Conservation (phyloP, 2,329 filamentous ascomycete genomes). For the Epicoccum nigrum region DNA sequence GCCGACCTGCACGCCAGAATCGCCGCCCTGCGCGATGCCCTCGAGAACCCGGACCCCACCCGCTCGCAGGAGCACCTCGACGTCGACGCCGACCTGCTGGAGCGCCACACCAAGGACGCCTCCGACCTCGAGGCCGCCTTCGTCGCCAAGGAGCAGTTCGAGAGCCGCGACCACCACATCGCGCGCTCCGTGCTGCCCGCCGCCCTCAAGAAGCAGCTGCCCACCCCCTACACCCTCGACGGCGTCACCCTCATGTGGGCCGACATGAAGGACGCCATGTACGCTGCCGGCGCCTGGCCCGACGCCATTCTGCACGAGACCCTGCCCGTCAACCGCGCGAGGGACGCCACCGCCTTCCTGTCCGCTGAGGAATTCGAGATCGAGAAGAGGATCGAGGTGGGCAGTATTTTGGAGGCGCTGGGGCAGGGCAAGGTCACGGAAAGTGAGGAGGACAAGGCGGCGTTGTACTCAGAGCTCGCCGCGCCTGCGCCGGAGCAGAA, state of each 20-base stretch:
- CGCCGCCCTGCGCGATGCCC: constrained; percentile 15
- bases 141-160: constrained; percentile 24
- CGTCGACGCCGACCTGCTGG: constrained; percentile 19
- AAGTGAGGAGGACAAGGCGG: constrained; percentile 4
- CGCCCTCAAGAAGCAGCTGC: constrained; percentile 21
- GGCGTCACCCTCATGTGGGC: constrained; percentile 42
- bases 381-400: constrained; percentile 27
- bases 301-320: constrained; percentile 30
- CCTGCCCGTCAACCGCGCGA: constrained; percentile 20
- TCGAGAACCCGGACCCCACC: constrained; percentile 24
- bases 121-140: constrained; percentile 31
- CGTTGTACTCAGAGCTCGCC: neutral
- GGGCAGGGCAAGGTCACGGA: constrained; percentile 2
- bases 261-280: constrained; percentile 41
- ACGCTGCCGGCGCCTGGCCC: constrained; percentile 31
- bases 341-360: constrained; percentile 20
- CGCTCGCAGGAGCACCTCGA: constrained; percentile 19
- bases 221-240: constrained; percentile 32
- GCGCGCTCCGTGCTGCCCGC: constrained; percentile 33
- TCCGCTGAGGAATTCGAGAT: constrained; percentile 29
- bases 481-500: constrained; percentile 10
- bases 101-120: constrained; percentile 21
- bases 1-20: constrained; percentile 21
- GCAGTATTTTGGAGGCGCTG: constrained; percentile 20
- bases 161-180: constrained; percentile 28